Percentiles rank a stretch among this genome's conserved stretches.
These are phyloP conservation scores for Yarrowia porcina DNA, from an alignment of 805 yeast species.

Conservation along the genomic window DNA sequence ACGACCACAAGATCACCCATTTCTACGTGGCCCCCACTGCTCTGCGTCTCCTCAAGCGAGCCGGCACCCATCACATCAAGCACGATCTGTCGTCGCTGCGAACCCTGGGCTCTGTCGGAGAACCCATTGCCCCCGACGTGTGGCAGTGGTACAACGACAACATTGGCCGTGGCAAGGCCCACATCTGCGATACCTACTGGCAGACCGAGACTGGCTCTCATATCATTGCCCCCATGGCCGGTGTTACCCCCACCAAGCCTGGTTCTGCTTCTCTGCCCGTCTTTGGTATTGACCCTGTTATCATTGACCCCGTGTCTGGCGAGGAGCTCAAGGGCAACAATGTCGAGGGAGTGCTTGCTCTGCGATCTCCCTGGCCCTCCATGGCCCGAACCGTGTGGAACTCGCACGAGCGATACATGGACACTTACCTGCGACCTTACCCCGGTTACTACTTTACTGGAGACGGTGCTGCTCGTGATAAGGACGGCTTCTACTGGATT, in stretches of 20 bases:
- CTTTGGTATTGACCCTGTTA: constrained; percentile 87
- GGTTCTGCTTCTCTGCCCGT: constrained; percentile 97
- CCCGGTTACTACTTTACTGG: constrained; percentile 95
- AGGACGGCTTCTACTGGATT: constrained; percentile 96
- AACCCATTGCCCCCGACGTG: constrained; percentile 95
- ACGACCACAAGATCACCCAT: constrained; percentile 86
- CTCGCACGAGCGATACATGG: constrained; percentile 80
- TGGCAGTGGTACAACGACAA: constrained; percentile 98
- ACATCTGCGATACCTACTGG: constrained; percentile 96
- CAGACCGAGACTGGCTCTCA: constrained; percentile 98
- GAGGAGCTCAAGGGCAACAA: constrained; percentile 78
- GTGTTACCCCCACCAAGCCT: constrained; percentile 91
- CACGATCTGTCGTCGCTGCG: constrained; percentile 84
- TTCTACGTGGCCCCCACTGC: constrained; percentile 99
- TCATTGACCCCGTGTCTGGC: constrained; percentile 92
- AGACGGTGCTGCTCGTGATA: constrained; percentile 97
- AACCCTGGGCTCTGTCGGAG: constrained; percentile 96
- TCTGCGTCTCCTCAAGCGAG: constrained; percentile 80
- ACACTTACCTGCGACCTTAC: constrained; percentile 90
- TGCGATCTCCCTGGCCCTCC: constrained; percentile 94
- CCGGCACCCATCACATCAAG: constrained; percentile 81
- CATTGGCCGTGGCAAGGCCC: constrained; percentile 77
- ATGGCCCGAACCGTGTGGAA: constrained; percentile 95
- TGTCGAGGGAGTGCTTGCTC: constrained; percentile 94
- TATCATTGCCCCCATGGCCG: constrained; percentile 90